phyloP scores from a whole-genome alignment of 768 basidiomycete genomes.

The Podaxis carcinomalis region DNA sequence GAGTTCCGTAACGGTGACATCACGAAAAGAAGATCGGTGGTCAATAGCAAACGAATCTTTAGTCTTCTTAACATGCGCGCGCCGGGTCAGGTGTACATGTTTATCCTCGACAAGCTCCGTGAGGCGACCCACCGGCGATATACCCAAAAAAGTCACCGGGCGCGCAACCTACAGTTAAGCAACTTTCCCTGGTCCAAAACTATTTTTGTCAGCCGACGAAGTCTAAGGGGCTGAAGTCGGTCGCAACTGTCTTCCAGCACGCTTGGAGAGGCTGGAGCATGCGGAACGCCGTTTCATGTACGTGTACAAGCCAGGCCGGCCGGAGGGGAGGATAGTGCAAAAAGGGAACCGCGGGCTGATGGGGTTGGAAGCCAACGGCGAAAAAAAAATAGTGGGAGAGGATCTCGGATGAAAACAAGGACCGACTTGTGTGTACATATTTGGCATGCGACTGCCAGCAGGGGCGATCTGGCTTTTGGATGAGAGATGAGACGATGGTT shows the following conservation, averaged over 20 bases:
- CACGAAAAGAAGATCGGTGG: background rate
- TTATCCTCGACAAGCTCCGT: background rate
- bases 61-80: background rate
- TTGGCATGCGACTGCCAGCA: background rate
- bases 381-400: background rate
- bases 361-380: background rate
- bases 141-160: background rate
- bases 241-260: background rate
- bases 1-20: background rate
- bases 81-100: background rate
- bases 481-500: background rate
- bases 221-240: background rate
- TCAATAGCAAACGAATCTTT: background rate
- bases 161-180: background rate
- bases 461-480: too few species aligned
- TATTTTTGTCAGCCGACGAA: background rate
- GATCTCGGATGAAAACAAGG: background rate
- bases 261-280: background rate
- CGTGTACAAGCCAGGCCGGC: background rate
- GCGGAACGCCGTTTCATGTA: background rate
- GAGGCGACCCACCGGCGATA: background rate
- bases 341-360: background rate
- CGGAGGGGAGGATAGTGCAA: background rate
- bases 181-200: background rate
- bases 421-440: slow-evolving; percentile 4